Percentiles rank a stretch among this genome's conserved stretches.
phyloP scores from a whole-genome alignment of 2,329 filamentous ascomycete species.

The Fusarium papillatum region DNA sequence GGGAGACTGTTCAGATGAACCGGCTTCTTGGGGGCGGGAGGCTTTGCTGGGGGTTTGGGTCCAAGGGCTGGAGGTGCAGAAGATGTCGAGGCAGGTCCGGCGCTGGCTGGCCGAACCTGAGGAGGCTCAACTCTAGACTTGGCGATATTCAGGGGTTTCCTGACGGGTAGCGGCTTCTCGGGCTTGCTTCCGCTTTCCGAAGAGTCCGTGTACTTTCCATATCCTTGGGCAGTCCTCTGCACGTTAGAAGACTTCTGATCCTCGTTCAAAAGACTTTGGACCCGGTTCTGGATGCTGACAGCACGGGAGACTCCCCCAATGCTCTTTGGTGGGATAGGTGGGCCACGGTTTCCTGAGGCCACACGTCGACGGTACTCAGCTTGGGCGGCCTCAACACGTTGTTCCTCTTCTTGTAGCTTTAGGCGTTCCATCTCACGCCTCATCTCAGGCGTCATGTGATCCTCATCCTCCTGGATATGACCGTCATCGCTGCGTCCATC shows the following conservation, averaged over 20 bases:
- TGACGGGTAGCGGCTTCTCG: constrained; percentile 58
- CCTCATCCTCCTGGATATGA: constrained; percentile 68
- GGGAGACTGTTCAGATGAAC: constrained; percentile 70
- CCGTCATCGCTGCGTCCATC: constrained; percentile 72
- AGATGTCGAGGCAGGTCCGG: constrained; percentile 27
- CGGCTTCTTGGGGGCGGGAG: constrained; percentile 72
- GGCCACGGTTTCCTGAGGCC: constrained; percentile 60
- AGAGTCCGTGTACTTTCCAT: constrained; percentile 85
- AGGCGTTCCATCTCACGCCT: constrained; percentile 89
- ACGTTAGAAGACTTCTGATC: constrained; percentile 72
- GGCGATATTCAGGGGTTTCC: constrained; percentile 62
- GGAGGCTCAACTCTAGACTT: constrained; percentile 48
- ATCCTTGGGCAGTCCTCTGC: constrained; percentile 85
- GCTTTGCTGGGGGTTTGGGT: constrained; percentile 54
- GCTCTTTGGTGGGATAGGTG: constrained; percentile 63
- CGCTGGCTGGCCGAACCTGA: constrained; percentile 32
- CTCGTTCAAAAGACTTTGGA: constrained; percentile 88
- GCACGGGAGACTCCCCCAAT: constrained; percentile 75
- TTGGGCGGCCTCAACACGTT: constrained; percentile 87
- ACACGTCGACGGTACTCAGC: constrained; percentile 88
- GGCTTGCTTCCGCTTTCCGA: constrained; percentile 51
- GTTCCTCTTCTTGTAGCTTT: constrained; percentile 88
- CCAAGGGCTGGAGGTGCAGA: constrained; percentile 41
- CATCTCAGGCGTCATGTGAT: constrained; percentile 87
- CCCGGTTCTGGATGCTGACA: constrained; percentile 90